Evolutionary conservation across 176 grass and related monocot species (phyloP).

Genomic region (Zoysia pacifica): DNA sequence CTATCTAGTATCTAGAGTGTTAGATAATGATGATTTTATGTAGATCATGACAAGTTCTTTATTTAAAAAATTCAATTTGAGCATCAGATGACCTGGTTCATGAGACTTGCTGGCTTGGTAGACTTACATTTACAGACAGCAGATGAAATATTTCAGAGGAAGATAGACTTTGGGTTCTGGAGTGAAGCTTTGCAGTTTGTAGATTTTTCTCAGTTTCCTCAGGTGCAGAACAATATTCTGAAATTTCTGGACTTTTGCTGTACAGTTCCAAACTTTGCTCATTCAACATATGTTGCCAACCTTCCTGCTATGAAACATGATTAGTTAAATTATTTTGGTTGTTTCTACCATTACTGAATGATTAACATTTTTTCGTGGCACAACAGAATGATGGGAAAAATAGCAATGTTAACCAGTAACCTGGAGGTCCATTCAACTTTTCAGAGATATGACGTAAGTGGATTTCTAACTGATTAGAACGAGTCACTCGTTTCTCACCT

Average conservation of each 20-base stretch:
- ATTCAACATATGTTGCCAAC: constrained; percentile 21
- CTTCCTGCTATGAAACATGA: constrained; percentile 34
- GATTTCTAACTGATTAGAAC: neutral
- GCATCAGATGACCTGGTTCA: neutral
- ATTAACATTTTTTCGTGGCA: neutral
- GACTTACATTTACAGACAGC: constrained; percentile 51
- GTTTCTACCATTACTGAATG: neutral
- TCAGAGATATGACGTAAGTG: neutral
- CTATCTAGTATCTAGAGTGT: neutral
- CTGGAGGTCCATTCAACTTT: neutral
- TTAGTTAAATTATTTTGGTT: neutral
- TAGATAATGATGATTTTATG: neutral
- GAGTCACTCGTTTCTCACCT: constrained; percentile 21
- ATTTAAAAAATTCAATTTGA: constrained; percentile 4
- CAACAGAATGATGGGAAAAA: neutral
- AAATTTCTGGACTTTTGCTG: constrained; percentile 19
- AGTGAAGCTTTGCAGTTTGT: constrained; percentile 31
- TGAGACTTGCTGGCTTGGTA: constrained; percentile 17
- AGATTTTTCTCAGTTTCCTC: constrained; percentile 33
- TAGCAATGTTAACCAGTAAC: neutral
- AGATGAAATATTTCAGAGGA: constrained; percentile 49
- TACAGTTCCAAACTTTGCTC: constrained; percentile 22
- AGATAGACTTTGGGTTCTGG: constrained; percentile 45
- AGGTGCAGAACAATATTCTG: constrained; percentile 25
- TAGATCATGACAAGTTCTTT: neutral